Conservation (phyloP, 306 rosid species). For the Citrullus amarus region DNA sequence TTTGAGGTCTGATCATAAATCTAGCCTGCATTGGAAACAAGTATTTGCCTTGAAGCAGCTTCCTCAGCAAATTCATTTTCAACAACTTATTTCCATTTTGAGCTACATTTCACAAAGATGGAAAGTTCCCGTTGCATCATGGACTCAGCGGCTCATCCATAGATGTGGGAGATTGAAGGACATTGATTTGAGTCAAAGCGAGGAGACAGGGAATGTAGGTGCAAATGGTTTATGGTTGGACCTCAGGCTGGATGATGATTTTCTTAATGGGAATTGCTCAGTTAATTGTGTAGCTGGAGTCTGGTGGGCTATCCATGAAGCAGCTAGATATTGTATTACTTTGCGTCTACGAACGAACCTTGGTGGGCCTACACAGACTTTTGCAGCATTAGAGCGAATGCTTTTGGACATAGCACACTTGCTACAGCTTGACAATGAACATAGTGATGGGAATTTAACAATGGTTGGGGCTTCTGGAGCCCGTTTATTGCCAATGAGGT, state of each 20-base stretch:
- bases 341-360: slow-evolving; percentile 86
- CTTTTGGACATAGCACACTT: slow-evolving; percentile 83
- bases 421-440: slow-evolving; percentile 78
- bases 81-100: slow-evolving; percentile 81
- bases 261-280: slow-evolving; percentile 59
- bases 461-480: slow-evolving; percentile 95
- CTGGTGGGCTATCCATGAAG: slow-evolving; percentile 95
- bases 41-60: slow-evolving; percentile 80
- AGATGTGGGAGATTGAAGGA: slow-evolving; percentile 64
- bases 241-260: slow-evolving; percentile 58
- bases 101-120: slow-evolving; percentile 91
- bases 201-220: slow-evolving; percentile 50
- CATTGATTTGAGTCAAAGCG: slow-evolving; percentile 37
- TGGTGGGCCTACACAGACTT: slow-evolving; percentile 97
- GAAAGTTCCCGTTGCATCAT: slow-evolving; percentile 89
- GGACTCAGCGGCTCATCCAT: slow-evolving; percentile 87
- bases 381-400: slow-evolving; percentile 91
- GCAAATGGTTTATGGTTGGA: slow-evolving; percentile 53
- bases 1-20: slow-evolving; percentile 31
- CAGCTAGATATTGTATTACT: slow-evolving; percentile 80
- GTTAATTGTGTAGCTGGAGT: slow-evolving; percentile 82
- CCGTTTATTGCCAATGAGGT: slow-evolving; percentile 85
- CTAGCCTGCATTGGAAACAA: slow-evolving; percentile 82
- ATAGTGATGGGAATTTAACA: slow-evolving; percentile 77
- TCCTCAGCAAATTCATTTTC: slow-evolving; percentile 65